These are phyloP conservation scores for Paramecium biaurelia DNA, from an alignment of 73 alveolate genomes.

Conservation along the genomic window DNA sequence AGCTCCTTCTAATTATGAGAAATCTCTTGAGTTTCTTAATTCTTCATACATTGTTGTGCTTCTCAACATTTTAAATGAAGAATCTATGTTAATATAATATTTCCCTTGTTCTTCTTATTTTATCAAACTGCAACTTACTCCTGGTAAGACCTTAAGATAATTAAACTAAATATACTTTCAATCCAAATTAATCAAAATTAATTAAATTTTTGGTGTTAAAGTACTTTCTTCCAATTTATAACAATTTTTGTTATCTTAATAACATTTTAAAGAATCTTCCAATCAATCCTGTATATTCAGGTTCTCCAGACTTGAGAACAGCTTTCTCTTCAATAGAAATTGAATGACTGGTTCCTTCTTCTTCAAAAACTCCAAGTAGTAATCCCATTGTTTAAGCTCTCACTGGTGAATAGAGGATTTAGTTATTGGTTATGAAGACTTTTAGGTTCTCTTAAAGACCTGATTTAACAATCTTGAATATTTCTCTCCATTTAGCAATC, in stretches of 20 bases:
- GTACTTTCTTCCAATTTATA: slow-evolving; percentile 7
- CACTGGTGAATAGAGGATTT: not conserved
- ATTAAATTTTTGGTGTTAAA: not conserved
- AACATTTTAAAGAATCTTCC: slow-evolving; percentile 38
- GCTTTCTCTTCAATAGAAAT: slow-evolving; percentile 11
- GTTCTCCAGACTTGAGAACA: slow-evolving; percentile 17
- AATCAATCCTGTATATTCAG: slow-evolving; percentile 28
- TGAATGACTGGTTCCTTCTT: not conserved
- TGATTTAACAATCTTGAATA: slow-evolving; percentile 6
- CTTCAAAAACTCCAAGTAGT: not conserved
- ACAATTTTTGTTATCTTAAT: not conserved
- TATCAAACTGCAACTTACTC: slow-evolving; percentile 1
- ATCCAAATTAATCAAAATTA: slow-evolving; percentile 11
- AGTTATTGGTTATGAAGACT: not conserved
- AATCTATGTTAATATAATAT: slow-evolving; percentile 14
- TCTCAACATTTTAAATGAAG: slow-evolving; percentile 14
- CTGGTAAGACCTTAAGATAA: not conserved
- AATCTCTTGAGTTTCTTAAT: slow-evolving; percentile 25
- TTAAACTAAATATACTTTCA: not conserved
- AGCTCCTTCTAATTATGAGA: slow-evolving; percentile 28
- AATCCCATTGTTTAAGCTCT: slow-evolving; percentile 6
- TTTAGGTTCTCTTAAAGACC: not conserved
- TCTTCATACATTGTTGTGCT: not conserved
- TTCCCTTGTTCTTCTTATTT: not conserved
- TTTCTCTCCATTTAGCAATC: slow-evolving; percentile 13